Percentiles rank a stretch among this genome's conserved stretches.
phyloP scores from a whole-genome alignment of 495 filamentous ascomycete species.

The Penicillium mononematosum region DNA sequence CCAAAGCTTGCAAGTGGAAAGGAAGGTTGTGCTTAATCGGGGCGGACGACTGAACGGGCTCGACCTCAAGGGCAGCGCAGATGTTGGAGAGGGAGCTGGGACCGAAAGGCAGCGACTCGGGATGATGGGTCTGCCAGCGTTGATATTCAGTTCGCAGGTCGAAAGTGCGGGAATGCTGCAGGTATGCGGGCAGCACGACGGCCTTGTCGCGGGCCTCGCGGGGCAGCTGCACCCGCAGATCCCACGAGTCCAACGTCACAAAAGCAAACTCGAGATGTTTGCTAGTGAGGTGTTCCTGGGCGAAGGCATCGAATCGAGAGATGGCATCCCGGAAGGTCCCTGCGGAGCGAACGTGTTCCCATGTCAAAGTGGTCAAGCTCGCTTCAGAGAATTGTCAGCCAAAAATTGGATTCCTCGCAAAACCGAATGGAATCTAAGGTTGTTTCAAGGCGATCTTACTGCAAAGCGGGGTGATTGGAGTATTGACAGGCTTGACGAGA shows the following conservation, averaged over 20 bases:
- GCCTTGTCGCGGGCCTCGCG: constrained; percentile 97
- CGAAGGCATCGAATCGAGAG: constrained; percentile 90
- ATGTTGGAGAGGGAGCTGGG: constrained; percentile 94
- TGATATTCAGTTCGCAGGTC: constrained; percentile 97
- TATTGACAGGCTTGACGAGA: constrained; percentile 97
- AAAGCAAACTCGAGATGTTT: constrained; percentile 95
- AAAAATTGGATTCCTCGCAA: constrained; percentile 17
- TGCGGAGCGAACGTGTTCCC: constrained; percentile 97
- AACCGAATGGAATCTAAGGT: constrained; percentile 1
- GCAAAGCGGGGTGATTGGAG: constrained; percentile 95
- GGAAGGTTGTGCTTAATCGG: constrained; percentile 98
- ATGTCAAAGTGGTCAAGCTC: constrained; percentile 94
- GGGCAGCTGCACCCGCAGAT: constrained; percentile 94
- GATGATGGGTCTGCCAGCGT: constrained; percentile 96
- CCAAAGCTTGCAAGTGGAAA: constrained; percentile 94
- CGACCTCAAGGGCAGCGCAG: constrained; percentile 94
- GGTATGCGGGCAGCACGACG: constrained; percentile 91
- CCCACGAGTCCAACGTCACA: constrained; percentile 97
- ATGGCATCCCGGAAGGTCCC: constrained; percentile 96
- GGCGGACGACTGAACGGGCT: constrained; percentile 92
- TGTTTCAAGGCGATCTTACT: constrained; percentile 63
- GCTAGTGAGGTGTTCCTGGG: constrained; percentile 77
- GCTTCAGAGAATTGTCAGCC: constrained; percentile 55
- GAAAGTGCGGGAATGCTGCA: constrained; percentile 96
- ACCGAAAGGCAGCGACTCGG: constrained; percentile 94